These are phyloP conservation scores for Solanum bulbocastanum DNA, from an alignment of 257 asterid genomes.

Conservation along the genomic window DNA sequence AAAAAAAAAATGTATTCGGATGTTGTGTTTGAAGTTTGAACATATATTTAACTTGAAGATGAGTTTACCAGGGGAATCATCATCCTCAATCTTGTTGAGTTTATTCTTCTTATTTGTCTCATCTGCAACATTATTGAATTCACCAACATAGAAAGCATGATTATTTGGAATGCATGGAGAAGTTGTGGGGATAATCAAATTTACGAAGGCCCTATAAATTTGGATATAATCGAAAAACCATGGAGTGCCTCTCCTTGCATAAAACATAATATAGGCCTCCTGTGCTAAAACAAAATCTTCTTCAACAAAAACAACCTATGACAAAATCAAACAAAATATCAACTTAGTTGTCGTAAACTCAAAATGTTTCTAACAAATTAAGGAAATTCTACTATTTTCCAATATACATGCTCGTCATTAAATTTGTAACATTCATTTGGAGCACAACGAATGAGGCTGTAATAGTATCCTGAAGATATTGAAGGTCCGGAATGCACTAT, in stretches of 20 bases:
- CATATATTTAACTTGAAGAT: no score
- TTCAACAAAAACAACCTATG: conserved; percentile 14
- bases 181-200: conserved; percentile 6
- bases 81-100: conserved; percentile 7
- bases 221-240: conserved; percentile 54
- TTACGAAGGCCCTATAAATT: conserved; percentile 21
- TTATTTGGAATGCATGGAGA: conserved; percentile 13
- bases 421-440: conserved; percentile 65
- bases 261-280: conserved; percentile 76
- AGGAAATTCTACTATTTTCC: neutral
- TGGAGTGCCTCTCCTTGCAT: conserved; percentile 54
- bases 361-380: neutral
- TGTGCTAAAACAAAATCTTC: conserved; percentile 55
- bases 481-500: conserved; percentile 72
- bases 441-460: conserved; percentile 51
- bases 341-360: neutral
- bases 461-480: conserved; percentile 72
- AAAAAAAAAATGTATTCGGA: no score
- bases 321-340: neutral
- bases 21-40: no score
- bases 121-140: neutral
- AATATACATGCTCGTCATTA: conserved; percentile 57
- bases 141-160: neutral
- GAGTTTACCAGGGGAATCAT: conserved; percentile 44
- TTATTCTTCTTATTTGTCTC: conserved; percentile 3